Conservation (phyloP, 2,329 filamentous ascomycete genomes). For the Botrytis fabae region DNA sequence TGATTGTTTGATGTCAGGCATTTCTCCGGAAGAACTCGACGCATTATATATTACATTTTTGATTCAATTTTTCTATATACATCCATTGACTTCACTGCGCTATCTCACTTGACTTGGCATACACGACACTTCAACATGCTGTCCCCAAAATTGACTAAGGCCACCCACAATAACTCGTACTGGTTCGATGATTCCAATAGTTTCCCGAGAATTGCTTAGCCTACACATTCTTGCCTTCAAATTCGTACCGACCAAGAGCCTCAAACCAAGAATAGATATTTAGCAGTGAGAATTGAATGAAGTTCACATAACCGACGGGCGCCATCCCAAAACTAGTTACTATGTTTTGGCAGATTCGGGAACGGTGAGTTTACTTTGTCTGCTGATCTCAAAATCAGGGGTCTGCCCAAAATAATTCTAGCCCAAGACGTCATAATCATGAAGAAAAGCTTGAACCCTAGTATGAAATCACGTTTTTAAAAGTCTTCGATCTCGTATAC, state of each 20-base stretch:
- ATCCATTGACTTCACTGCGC: neutral
- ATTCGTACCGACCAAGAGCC: neutral
- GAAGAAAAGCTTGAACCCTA: neutral
- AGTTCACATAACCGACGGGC: neutral
- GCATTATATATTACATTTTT: neutral
- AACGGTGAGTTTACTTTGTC: neutral
- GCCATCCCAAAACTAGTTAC: neutral
- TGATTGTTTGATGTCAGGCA: neutral
- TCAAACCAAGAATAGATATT: neutral
- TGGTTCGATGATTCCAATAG: neutral
- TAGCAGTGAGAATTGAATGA: neutral
- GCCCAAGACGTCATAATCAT: neutral
- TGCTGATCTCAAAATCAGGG: neutral
- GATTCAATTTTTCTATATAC: neutral
- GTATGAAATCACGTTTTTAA: neutral
- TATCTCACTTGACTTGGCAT: neutral
- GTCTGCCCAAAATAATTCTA: neutral
- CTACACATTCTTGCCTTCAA: neutral
- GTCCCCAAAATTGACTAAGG: neutral
- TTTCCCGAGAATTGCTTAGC: neutral
- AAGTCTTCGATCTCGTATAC: neutral
- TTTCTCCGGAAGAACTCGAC: neutral
- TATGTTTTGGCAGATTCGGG: neutral
- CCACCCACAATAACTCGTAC: neutral
- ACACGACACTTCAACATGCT: neutral